A percentile compares a stretch with the other conserved stretches of the same genome.
Conservation (phyloP, 495 filamentous ascomycete genomes). For the Hyaloscypha variabilis region DNA sequence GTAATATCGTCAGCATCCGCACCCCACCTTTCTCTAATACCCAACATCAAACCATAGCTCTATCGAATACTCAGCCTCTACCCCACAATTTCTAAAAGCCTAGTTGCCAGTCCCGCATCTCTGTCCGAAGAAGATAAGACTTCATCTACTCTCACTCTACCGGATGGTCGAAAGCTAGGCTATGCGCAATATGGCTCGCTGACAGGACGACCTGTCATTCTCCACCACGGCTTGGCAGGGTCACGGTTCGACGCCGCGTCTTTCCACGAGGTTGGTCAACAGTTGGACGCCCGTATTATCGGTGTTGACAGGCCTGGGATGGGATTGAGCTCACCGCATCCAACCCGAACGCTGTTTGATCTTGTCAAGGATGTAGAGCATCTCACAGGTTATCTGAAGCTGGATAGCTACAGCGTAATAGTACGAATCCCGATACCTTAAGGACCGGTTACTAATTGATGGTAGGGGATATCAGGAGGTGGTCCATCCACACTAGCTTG, state of each 20-base stretch:
- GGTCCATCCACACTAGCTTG: slow-evolving; percentile 22
- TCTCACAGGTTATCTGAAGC: slow-evolving; percentile 9
- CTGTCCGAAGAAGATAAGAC: too few species aligned
- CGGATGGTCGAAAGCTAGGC: slow-evolving; percentile 21
- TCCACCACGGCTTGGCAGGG: slow-evolving; percentile 15
- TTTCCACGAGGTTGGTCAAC: neutral
- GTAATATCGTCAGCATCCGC: too few species aligned
- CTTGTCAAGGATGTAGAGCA: slow-evolving; percentile 2
- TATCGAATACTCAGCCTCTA: too few species aligned
- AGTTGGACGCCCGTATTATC: slow-evolving; percentile 20
- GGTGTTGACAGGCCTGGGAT: slow-evolving; percentile 17
- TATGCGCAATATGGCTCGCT: slow-evolving; percentile 22
- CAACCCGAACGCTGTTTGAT: slow-evolving; percentile 12
- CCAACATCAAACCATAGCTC: too few species aligned
- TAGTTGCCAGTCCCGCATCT: too few species aligned
- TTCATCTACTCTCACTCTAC: slow-evolving; percentile 12
- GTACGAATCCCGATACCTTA: neutral
- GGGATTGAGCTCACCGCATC: slow-evolving; percentile 17
- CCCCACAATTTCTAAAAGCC: too few species aligned
- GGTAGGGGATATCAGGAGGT: slow-evolving; percentile 17
- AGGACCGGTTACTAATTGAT: neutral
- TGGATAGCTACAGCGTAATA: slow-evolving; percentile 4
- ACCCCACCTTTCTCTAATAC: too few species aligned
- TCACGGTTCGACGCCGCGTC: slow-evolving; percentile 16
- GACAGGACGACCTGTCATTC: slow-evolving; percentile 9